A percentile compares a stretch with the other conserved stretches of the same genome.
Conservation (phyloP, 305 asterid genomes). For the Fraxinus dipetala region DNA sequence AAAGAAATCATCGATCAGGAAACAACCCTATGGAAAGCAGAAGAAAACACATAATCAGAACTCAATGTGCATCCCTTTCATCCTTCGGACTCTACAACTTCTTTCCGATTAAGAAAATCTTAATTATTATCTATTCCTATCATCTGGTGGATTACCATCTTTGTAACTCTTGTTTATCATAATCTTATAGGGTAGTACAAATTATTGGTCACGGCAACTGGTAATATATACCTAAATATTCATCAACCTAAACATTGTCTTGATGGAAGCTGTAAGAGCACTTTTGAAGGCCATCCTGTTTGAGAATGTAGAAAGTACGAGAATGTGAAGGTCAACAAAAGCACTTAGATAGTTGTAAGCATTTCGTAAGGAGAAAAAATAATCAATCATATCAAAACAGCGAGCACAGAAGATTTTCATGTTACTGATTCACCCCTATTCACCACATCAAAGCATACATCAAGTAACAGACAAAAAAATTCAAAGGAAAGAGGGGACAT, state of each 20-base stretch:
- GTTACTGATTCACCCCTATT: background rate
- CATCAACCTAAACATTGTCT: background rate
- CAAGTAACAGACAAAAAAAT: slow-evolving; percentile 1
- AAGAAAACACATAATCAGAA: background rate
- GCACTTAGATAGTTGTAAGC: background rate
- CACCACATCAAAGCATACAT: background rate
- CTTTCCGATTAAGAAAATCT: background rate
- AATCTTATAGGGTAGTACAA: background rate
- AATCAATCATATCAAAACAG: background rate
- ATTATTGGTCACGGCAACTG: background rate
- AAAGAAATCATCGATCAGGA: background rate
- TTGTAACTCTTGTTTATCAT: background rate
- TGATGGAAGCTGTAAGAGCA: background rate
- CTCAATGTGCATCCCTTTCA: background rate
- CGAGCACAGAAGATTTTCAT: background rate
- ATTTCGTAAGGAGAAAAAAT: background rate
- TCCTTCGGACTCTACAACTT: background rate
- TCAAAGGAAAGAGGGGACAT: background rate
- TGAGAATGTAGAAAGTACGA: background rate
- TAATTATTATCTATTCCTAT: background rate
- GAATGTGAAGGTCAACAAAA: background rate
- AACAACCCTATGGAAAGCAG: background rate
- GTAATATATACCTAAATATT: background rate
- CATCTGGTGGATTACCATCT: background rate
- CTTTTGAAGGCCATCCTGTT: background rate